Evolutionary conservation across 164 flowering plant species (phyloP).

Genomic region (Nymphaea colorata): DNA sequence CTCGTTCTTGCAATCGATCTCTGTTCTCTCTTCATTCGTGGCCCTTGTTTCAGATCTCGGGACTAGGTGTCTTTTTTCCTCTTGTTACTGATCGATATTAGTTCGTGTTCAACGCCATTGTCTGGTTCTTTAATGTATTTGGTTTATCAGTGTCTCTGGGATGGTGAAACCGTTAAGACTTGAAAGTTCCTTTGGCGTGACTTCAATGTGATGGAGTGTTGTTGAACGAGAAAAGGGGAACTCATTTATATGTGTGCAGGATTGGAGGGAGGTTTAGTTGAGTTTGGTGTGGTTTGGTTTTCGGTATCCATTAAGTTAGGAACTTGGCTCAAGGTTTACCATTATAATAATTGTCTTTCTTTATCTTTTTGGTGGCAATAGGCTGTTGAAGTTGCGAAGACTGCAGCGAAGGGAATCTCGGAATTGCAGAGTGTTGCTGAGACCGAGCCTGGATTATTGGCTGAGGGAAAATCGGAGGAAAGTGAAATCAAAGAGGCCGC

Average conservation of each 20-base stretch:
- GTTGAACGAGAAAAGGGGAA: background rate
- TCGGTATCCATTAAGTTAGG: too few species aligned
- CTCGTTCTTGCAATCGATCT: background rate
- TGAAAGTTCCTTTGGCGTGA: too few species aligned
- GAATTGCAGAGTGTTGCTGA: slow-evolving; percentile 38
- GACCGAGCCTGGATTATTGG: slow-evolving; percentile 40
- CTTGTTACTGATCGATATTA: background rate
- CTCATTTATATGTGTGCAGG: background rate
- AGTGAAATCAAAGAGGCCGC: slow-evolving; percentile 18
- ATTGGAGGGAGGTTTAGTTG: background rate
- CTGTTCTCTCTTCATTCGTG: background rate
- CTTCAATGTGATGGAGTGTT: too few species aligned
- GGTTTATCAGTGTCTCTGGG: too few species aligned
- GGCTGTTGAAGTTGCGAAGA: slow-evolving; percentile 77
- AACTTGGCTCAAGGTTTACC: too few species aligned
- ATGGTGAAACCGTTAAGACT: too few species aligned
- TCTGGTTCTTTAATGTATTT: too few species aligned
- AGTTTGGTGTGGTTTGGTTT: background rate
- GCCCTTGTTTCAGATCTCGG: slow-evolving; percentile 3
- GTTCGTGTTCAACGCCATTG: background rate
- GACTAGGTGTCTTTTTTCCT: background rate
- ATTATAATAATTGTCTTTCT: background rate
- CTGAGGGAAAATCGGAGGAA: slow-evolving; percentile 30
- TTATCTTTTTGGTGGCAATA: slow-evolving; percentile 15
- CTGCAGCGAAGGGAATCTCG: slow-evolving; percentile 67